A percentile compares a stretch with the other conserved stretches of the same genome.
These are phyloP conservation scores for Medakamo hakoo DNA, from an alignment of 139 green algal genomes.

Conservation along the genomic window DNA sequence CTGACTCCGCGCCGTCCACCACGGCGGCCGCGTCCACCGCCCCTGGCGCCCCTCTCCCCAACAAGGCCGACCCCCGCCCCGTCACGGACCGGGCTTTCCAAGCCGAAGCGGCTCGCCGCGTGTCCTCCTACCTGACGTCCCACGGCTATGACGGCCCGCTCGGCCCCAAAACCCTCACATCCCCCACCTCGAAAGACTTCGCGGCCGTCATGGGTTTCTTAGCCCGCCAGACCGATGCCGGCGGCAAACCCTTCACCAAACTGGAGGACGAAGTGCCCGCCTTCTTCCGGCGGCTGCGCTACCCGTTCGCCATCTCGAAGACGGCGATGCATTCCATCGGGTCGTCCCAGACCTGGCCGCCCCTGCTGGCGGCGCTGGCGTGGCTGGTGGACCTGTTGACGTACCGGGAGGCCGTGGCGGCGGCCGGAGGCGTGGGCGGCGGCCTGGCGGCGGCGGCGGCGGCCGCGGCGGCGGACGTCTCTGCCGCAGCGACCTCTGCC, in stretches of 20 bases:
- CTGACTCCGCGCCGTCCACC: too few species aligned
- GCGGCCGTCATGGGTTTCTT: conserved; percentile 74
- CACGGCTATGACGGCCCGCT: conserved; percentile 50
- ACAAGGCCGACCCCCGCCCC: conserved; percentile 57
- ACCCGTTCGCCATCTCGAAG: conserved; percentile 87
- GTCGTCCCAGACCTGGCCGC: conserved; percentile 80
- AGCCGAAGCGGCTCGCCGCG: conserved; percentile 31
- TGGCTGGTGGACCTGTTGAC: conserved; percentile 87
- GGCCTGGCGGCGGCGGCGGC: conserved; percentile 1
- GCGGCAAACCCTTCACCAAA: conserved; percentile 46
- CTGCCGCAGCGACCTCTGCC: too few species aligned
- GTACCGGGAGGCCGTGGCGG: conserved; percentile 58
- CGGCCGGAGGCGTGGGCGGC: conserved; percentile 3
- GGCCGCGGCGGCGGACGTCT: not conserved
- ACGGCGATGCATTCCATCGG: conserved; percentile 74
- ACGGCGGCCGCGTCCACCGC: too few species aligned
- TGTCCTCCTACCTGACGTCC: conserved; percentile 68
- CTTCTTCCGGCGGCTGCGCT: conserved; percentile 83
- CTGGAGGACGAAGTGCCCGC: conserved; percentile 70
- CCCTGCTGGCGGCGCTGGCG: conserved; percentile 54
- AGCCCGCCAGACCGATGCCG: conserved; percentile 57
- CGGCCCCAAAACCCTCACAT: conserved; percentile 27
- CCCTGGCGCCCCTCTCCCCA: too few species aligned
- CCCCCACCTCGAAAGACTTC: conserved; percentile 85
- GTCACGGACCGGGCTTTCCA: conserved; percentile 59